Base-by-base conservation (phyloP, 345 rosid genomes). In the Arabidopsis thaliana region DNA sequence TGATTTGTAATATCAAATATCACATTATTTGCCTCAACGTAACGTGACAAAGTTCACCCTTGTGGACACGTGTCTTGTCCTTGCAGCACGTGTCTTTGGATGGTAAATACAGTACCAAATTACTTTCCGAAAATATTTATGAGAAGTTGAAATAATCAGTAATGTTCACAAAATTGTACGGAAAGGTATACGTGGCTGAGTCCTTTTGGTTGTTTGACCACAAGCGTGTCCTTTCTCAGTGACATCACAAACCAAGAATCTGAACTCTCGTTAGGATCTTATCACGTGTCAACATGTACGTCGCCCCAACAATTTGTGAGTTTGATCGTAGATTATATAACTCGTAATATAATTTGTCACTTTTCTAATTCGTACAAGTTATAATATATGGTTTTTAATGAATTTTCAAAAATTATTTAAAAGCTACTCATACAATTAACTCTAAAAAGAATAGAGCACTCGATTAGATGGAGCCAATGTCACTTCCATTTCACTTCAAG, bases 141-240 rank as follows among this genome's bases (percentile, higher is more conserved):
- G 14, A 16, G 66, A 73, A 57, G 25, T 1, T 59, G n/a, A 16
- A 16, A 32, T 22, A 7, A 24, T 53, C 2, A 49, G 9, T 23
- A 16, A 24, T 16, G 32, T 22, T 52, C 37, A 36, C 34, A 33
- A 59, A 11, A 28, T 22, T 14, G 70, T 76, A 76, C 75, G 75
- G 73, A 34, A 6, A 22, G 0, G 3, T 41, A 28, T 25, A 69
- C 70, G 70, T 69, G 75, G 62, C 57, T 0, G 11, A 24, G 23
- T 24, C 40, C 10, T 34, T 76, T 24, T 62, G 71, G 64, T 42
- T 5, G 4, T 68, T 76, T 69, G 75, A 69, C 79, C 70, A 61
- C 10, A 23, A 16, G 62, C 79, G 75, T 76, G 34, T 60, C 56
- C 22, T 50, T 14, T 68, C 11, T 3, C 10, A 1, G 57, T 51